phyloP scores from a whole-genome alignment of 495 filamentous ascomycete genomes.

The Aspergillus kassunensis region DNA sequence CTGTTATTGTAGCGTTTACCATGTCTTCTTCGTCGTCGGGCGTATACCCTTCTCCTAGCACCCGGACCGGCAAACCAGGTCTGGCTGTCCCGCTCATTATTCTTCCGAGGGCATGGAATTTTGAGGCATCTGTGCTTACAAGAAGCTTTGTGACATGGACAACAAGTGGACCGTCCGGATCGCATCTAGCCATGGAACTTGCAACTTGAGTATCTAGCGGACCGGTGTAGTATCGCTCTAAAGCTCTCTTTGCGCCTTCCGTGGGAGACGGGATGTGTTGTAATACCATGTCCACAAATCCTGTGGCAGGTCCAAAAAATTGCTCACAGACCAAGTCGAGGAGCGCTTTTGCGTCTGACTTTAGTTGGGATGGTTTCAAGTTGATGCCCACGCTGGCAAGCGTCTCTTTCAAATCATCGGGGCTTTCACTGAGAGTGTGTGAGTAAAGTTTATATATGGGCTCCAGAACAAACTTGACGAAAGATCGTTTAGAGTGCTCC shows the following conservation, averaged over 20 bases:
- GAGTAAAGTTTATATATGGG: constrained; percentile 98
- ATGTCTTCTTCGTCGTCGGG: constrained; percentile 98
- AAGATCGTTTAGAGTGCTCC: constrained; percentile 74
- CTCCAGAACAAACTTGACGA: constrained; percentile 92
- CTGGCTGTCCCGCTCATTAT: constrained; percentile 91
- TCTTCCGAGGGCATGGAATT: constrained; percentile 83
- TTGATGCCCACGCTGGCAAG: constrained; percentile 75
- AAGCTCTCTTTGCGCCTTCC: constrained; percentile 68
- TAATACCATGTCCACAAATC: constrained; percentile 94
- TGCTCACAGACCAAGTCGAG: constrained; percentile 88
- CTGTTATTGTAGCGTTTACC: constrained; percentile 79
- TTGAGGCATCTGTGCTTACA: constrained; percentile 78
- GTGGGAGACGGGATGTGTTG: constrained; percentile 85
- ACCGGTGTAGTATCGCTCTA: constrained; percentile 89
- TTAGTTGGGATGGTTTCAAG: constrained; percentile 89
- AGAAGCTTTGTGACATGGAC: constrained; percentile 92
- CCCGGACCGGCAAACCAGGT: constrained; percentile 77
- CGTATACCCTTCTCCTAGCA: constrained; percentile 93
- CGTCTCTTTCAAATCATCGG: constrained; percentile 78
- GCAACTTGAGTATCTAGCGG: constrained; percentile 87
- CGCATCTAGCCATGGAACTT: constrained; percentile 71
- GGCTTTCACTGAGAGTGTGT: constrained; percentile 88
- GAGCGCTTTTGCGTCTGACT: constrained; percentile 81
- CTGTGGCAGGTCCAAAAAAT: constrained; percentile 86
- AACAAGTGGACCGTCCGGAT: constrained; percentile 85